These are phyloP conservation scores for Penicillium subrubescens DNA, from an alignment of 495 filamentous ascomycete species.

Conservation along the genomic window DNA sequence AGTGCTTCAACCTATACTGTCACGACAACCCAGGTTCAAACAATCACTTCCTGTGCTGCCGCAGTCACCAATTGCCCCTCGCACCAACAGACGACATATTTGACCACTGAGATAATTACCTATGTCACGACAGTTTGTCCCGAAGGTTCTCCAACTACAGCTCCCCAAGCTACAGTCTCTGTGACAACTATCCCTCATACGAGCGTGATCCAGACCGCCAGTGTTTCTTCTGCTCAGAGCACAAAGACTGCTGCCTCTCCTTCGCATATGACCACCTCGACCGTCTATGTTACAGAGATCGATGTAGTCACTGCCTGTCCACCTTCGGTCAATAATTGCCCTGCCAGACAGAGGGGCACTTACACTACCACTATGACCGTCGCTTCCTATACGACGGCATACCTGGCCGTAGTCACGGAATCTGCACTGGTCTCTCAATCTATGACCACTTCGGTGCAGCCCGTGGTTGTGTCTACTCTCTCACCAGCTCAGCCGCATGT, in stretches of 20 bases:
- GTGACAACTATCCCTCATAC: neutral
- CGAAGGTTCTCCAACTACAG: neutral
- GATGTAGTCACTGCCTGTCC: too few species aligned
- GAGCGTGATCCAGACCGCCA: neutral
- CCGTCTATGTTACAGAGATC: too few species aligned
- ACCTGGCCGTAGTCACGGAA: too few species aligned
- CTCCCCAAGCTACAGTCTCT: neutral
- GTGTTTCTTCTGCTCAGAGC: neutral
- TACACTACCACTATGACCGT: too few species aligned
- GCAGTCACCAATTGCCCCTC: neutral
- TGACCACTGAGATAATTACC: neutral
- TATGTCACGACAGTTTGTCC: neutral
- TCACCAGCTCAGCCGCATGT: neutral
- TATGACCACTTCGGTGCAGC: too few species aligned
- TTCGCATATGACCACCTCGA: too few species aligned
- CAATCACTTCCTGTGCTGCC: neutral
- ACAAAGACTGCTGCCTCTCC: neutral
- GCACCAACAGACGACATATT: neutral
- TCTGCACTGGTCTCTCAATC: too few species aligned
- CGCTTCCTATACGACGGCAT: too few species aligned
- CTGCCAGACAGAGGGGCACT: too few species aligned
- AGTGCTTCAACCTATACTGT: neutral
- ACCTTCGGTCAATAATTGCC: too few species aligned
- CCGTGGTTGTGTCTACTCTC: neutral
- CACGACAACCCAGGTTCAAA: neutral